A percentile compares a stretch with the other conserved stretches of the same genome.
phyloP scores from a whole-genome alignment of 805 yeast species.

The Cyberlindnera misumaiensis region DNA sequence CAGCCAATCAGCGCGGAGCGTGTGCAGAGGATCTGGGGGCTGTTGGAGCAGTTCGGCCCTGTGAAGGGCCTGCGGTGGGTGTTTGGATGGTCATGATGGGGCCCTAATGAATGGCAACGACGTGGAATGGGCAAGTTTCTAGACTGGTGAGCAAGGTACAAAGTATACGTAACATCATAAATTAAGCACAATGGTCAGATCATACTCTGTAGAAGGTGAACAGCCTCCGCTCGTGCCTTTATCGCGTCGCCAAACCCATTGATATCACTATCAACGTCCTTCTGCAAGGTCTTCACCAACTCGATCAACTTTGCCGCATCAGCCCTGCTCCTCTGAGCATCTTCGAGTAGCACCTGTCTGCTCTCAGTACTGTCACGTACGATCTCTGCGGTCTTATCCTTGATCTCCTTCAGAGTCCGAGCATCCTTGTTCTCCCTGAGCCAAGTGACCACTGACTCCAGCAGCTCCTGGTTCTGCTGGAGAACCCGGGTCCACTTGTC shows the following conservation, averaged over 20 bases:
- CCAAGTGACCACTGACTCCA: constrained; percentile 13
- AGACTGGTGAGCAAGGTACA: no score
- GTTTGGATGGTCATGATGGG: neutral
- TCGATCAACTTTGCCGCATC: neutral
- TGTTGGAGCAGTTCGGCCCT: constrained; percentile 11
- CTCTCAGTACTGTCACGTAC: neutral
- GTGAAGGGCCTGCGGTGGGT: constrained; percentile 5
- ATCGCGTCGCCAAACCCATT: no score
- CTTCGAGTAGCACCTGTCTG: neutral
- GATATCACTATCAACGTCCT: no score
- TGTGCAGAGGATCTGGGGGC: constrained; percentile 7
- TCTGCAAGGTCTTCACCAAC: no score
- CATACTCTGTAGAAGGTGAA: no score
- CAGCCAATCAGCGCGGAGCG: constrained; percentile 7
- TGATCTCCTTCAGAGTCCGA: neutral
- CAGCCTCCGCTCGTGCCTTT: no score
- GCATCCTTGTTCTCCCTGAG: constrained; percentile 1
- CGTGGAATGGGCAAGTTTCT: no score
- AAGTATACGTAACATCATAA: no score
- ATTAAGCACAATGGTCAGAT: no score
- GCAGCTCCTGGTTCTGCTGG: constrained; percentile 23
- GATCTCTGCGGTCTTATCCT: neutral
- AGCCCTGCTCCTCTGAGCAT: neutral
- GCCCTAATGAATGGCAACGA: no score
- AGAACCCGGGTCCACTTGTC: constrained; percentile 23